Evolutionary conservation across 768 basidiomycete species (phyloP).

Genomic region (Collybia sp.): DNA sequence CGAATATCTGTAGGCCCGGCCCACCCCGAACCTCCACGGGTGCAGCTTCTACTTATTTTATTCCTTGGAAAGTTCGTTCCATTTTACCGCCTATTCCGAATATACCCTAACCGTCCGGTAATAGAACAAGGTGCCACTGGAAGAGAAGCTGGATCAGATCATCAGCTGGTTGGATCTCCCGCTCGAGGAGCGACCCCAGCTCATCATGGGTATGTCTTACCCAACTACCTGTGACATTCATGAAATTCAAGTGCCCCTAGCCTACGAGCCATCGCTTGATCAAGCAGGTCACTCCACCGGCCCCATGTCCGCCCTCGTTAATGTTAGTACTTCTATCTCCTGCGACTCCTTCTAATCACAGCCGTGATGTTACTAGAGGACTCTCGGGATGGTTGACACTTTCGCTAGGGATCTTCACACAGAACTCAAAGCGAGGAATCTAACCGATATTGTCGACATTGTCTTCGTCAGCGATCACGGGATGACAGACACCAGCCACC

Average conservation of each 20-base stretch:
- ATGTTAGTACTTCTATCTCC: conserved; percentile 40
- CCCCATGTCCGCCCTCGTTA: conserved; percentile 63
- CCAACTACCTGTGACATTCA: conserved; percentile 4
- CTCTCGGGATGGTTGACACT: conserved; percentile 60
- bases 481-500: conserved; percentile 87
- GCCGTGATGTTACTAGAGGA: conserved; percentile 36
- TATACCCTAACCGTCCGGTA: conserved; percentile 1
- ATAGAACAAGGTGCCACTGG: conserved; percentile 58
- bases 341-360: background rate
- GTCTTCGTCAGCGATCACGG: conserved; percentile 90
- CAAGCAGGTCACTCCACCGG: conserved; percentile 78
- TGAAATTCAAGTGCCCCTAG: conserved; percentile 26
- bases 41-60: conserved; percentile 63
- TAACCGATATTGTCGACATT: conserved; percentile 80
- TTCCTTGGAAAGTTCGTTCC: conserved; percentile 66
- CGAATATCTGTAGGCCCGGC: conserved; percentile 57
- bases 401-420: conserved; percentile 71
- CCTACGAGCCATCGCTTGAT: conserved; percentile 82
- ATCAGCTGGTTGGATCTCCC: conserved; percentile 81
- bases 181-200: conserved; percentile 63
- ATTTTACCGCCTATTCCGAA: background rate
- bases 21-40: conserved; percentile 70
- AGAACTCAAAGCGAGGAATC: conserved; percentile 62
- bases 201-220: conserved; percentile 58
- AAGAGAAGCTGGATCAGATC: conserved; percentile 73